These are phyloP conservation scores for Phytophthora fragariae DNA, from an alignment of 352 stramenopile species.

Conservation along the genomic window DNA sequence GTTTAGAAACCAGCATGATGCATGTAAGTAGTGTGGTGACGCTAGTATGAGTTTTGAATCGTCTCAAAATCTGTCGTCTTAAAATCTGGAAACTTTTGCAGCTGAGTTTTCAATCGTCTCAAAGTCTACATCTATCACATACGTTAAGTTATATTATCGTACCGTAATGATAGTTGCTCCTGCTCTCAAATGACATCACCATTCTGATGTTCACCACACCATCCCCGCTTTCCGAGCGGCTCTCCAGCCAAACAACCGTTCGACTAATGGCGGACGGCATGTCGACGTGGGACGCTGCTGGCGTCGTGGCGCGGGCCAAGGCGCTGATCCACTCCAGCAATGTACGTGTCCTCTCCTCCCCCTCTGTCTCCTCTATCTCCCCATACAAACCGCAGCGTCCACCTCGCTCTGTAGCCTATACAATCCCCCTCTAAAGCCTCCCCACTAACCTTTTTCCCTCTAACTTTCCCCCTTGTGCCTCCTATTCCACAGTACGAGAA, in stretches of 20 bases:
- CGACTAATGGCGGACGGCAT: slow-evolving; percentile 41
- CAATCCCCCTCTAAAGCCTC: not conserved
- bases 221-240: not conserved
- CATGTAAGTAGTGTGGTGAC: slow-evolving; percentile 9
- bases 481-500: slow-evolving; percentile 64
- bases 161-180: not conserved
- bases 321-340: slow-evolving; percentile 80
- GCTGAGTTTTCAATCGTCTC: not conserved
- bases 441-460: not conserved
- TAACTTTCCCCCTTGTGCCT: slow-evolving; percentile 17
- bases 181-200: not conserved
- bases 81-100: not conserved
- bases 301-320: slow-evolving; percentile 67
- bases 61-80: not conserved
- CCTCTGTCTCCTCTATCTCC: slow-evolving; percentile 8
- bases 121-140: not conserved
- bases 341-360: slow-evolving; percentile 48
- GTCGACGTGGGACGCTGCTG: slow-evolving; percentile 54
- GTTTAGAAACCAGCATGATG: slow-evolving; percentile 9
- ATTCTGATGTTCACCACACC: not conserved
- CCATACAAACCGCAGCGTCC: not conserved
- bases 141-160: not conserved
- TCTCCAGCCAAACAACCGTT: slow-evolving; percentile 31
- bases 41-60: slow-evolving; percentile 1
- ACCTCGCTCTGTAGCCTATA: slow-evolving; percentile 17